These are phyloP conservation scores for Quercus lobata DNA, from an alignment of 331 rosid species.

Conservation along the genomic window DNA sequence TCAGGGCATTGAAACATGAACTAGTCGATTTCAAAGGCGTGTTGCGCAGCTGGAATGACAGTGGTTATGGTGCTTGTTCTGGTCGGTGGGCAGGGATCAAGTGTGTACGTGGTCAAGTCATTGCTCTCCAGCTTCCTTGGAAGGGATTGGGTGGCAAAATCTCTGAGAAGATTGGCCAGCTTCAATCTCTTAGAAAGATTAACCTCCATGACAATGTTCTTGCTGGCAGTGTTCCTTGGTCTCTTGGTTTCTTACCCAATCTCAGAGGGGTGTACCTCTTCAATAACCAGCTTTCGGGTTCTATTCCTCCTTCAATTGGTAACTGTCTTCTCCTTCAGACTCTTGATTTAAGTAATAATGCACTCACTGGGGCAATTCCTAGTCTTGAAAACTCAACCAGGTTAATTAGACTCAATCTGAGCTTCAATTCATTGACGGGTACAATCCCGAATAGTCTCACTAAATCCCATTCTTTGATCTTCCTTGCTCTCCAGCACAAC, in stretches of 20 bases:
- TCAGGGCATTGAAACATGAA: constrained; percentile 63
- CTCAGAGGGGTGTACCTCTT: constrained; percentile 95
- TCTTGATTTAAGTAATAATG: constrained; percentile 77
- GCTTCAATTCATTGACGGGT: constrained; percentile 82
- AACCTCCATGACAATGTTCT: constrained; percentile 74
- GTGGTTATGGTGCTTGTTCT: constrained; percentile 73
- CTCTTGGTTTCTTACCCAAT: constrained; percentile 68
- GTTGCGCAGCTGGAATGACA: constrained; percentile 82
- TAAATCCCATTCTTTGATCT: constrained; percentile 38
- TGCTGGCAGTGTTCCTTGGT: constrained; percentile 57
- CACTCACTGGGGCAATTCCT: constrained; percentile 57
- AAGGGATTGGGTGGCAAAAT: constrained; percentile 73
- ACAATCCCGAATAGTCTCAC: constrained; percentile 58
- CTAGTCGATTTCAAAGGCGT: constrained; percentile 59
- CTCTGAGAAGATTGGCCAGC: constrained; percentile 72
- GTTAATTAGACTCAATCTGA: constrained; percentile 67
- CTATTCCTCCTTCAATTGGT: constrained; percentile 77
- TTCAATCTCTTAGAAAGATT: constrained; percentile 68
- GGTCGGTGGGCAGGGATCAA: constrained; percentile 93
- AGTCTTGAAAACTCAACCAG: constrained; percentile 64
- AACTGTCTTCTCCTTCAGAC: constrained; percentile 72
- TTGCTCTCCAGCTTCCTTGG: constrained; percentile 96
- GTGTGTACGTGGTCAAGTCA: constrained; percentile 81
- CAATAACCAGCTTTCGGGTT: constrained; percentile 82
- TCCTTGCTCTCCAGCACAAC: constrained; percentile 70